Evolutionary conservation across 768 basidiomycete genomes (phyloP).

Genomic region (Floccularia luteovirens): DNA sequence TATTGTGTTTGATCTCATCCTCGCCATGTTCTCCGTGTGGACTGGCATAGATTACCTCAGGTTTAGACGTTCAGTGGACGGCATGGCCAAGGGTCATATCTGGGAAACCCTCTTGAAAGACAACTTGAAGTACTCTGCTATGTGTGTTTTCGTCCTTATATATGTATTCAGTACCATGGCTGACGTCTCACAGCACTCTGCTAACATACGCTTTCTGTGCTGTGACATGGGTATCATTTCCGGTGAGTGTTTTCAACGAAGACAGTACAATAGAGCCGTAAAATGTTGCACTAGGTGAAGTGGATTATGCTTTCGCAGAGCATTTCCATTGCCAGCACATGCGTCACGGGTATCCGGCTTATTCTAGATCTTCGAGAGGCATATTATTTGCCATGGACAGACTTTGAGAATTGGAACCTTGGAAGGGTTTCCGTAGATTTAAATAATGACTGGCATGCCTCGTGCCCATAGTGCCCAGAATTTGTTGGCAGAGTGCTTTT

Average conservation of each 20-base stretch:
- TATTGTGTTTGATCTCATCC: slow-evolving; percentile 13
- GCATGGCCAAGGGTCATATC: slow-evolving; percentile 6
- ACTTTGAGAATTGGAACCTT: background rate
- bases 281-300: slow-evolving; percentile 7
- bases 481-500: too few species aligned
- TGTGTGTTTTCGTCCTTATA: slow-evolving; percentile 12
- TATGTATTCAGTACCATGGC: background rate
- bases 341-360: slow-evolving; percentile 18
- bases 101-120: slow-evolving; percentile 16
- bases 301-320: slow-evolving; percentile 16
- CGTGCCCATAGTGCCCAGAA: too few species aligned
- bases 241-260: slow-evolving; percentile 7
- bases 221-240: slow-evolving; percentile 11
- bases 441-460: too few species aligned
- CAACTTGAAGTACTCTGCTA: slow-evolving; percentile 16
- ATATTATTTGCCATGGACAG: slow-evolving; percentile 12
- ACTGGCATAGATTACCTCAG: slow-evolving; percentile 9
- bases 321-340: slow-evolving; percentile 14
- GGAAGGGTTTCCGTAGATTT: too few species aligned
- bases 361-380: slow-evolving; percentile 18
- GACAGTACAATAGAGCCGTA: background rate
- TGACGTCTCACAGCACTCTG: slow-evolving; percentile 10
- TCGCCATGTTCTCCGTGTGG: slow-evolving; percentile 12
- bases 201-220: slow-evolving; percentile 11
- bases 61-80: slow-evolving; percentile 3